Evolutionary conservation across 1,284 basidiomycete genomes (phyloP).

Genomic region (Sphaerobolus stellatus): DNA sequence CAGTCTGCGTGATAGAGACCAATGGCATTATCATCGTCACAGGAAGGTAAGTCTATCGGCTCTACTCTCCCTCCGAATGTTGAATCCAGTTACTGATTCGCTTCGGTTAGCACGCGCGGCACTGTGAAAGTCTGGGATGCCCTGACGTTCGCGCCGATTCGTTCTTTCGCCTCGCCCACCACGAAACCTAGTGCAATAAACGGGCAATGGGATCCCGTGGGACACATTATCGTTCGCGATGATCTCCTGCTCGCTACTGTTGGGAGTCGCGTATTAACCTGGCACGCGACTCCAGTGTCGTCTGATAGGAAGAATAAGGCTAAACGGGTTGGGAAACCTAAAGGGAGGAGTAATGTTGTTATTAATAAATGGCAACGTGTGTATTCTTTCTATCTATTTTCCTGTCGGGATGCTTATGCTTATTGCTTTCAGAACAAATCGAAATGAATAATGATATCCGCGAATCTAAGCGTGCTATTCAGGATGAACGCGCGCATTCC

Average conservation of each 20-base stretch:
- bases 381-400: constrained; percentile 28
- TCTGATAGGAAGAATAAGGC: constrained; percentile 31
- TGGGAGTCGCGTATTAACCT: constrained; percentile 65
- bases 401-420: constrained; percentile 11
- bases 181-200: constrained; percentile 38
- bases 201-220: constrained; percentile 49
- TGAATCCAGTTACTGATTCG: constrained; percentile 19
- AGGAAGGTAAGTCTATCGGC: constrained; percentile 39
- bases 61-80: constrained; percentile 19
- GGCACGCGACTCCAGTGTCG: constrained; percentile 57
- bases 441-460: constrained; percentile 66
- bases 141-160: constrained; percentile 57
- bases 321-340: constrained; percentile 29
- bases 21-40: constrained; percentile 57
- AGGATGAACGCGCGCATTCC: constrained; percentile 43
- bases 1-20: constrained; percentile 63
- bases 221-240: constrained; percentile 60
- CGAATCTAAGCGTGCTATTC: constrained; percentile 56
- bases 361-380: constrained; percentile 53
- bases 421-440: constrained; percentile 48
- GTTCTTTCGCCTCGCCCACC: constrained; percentile 50
- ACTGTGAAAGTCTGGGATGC: constrained; percentile 65
- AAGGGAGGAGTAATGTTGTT: constrained; percentile 36
- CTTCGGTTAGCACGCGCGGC: constrained; percentile 49
- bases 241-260: constrained; percentile 65